These are phyloP conservation scores for Chytridiales sp. DNA, from an alignment of 371 early-diverging fungal genomes.

Conservation along the genomic window DNA sequence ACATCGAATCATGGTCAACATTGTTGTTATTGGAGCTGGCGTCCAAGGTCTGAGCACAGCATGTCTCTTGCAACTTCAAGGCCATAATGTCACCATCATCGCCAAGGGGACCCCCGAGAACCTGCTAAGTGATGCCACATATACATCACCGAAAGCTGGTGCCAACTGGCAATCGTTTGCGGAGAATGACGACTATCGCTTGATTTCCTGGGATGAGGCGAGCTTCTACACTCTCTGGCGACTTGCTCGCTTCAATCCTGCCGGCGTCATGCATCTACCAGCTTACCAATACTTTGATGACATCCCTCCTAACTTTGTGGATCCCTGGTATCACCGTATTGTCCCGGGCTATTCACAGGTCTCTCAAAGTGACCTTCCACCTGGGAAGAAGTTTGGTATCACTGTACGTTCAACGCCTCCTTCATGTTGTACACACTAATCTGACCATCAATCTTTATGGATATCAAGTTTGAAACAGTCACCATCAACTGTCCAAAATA, in stretches of 20 bases:
- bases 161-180: conserved; percentile 72
- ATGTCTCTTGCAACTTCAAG: conserved; percentile 24
- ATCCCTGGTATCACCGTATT: conserved; percentile 37
- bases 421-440: neutral
- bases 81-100: conserved; percentile 36
- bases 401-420: conserved; percentile 23
- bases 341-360: conserved; percentile 24
- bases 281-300: conserved; percentile 43
- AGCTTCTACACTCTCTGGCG: conserved; percentile 31
- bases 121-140: conserved; percentile 35
- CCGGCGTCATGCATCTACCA: conserved; percentile 35
- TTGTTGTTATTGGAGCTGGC: conserved; percentile 72
- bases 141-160: conserved; percentile 75
- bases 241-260: conserved; percentile 21
- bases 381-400: conserved; percentile 32
- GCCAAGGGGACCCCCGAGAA: conserved; percentile 31
- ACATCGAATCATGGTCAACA: conserved; percentile 1
- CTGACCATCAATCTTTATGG: neutral
- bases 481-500: conserved; percentile 63
- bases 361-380: conserved; percentile 22
- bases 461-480: conserved; percentile 20
- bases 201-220: conserved; percentile 32
- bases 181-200: conserved; percentile 46
- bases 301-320: conserved; percentile 21
- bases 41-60: conserved; percentile 73